phyloP scores from a whole-genome alignment of 2,329 filamentous ascomycete species.

The Calonectria leucothoes region DNA sequence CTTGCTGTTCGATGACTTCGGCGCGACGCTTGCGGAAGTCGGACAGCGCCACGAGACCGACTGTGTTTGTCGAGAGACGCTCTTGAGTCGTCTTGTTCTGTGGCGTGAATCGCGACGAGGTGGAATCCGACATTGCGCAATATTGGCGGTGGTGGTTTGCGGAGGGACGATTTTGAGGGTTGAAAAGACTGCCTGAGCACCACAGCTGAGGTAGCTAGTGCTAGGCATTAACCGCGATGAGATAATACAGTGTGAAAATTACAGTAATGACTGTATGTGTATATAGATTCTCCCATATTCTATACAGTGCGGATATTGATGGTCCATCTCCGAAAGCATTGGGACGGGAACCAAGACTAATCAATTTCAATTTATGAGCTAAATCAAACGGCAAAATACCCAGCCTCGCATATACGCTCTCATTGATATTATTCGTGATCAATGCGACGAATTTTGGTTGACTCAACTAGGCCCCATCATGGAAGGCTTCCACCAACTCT shows the following conservation, averaged over 20 bases:
- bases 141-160: not conserved
- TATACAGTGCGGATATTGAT: not conserved
- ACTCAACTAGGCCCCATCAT: not conserved
- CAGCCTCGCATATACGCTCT: not conserved
- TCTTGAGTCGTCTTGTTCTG: conserved; percentile 84
- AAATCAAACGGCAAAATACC: no score
- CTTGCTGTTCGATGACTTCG: conserved; percentile 91
- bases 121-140: conserved; percentile 55
- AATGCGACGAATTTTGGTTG: no score
- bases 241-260: not conserved
- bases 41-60: conserved; percentile 90
- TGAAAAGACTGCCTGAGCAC: conserved; percentile 1
- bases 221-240: conserved; percentile 8
- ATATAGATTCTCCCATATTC: not conserved
- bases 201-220: not conserved
- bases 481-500: conserved; percentile 73
- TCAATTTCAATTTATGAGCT: not conserved
- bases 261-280: not conserved
- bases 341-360: not conserved
- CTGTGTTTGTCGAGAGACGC: conserved; percentile 84
- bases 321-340: not conserved
- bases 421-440: not conserved
- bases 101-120: conserved; percentile 74
- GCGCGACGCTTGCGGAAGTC: conserved; percentile 97
- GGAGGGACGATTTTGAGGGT: not conserved